phyloP scores from a whole-genome alignment of 176 grass and related monocot species.

The Tuctoria greenei region DNA sequence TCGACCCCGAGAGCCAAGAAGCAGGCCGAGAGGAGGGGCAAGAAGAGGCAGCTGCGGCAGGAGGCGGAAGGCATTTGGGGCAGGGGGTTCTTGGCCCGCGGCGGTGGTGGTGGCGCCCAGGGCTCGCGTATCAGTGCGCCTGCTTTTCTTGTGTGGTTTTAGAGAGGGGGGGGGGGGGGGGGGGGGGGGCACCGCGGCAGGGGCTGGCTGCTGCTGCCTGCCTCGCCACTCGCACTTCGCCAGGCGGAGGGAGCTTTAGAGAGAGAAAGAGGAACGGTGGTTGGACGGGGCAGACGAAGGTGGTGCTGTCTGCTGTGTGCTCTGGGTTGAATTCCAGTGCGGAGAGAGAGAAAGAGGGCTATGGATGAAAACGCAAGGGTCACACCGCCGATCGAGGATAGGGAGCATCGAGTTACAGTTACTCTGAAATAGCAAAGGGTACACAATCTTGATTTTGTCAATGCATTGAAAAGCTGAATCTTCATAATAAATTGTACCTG shows the following conservation, averaged over 20 bases:
- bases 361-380: too few species aligned
- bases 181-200: constrained; percentile 9
- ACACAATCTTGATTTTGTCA: too few species aligned
- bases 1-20: background rate
- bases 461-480: too few species aligned
- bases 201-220: background rate
- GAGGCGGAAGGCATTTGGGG: constrained; percentile 29
- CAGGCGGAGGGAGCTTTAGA: background rate
- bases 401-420: too few species aligned
- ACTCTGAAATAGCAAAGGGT: too few species aligned
- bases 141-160: constrained; percentile 34
- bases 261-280: background rate
- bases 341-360: too few species aligned
- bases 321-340: background rate
- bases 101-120: constrained; percentile 15
- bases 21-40: constrained; percentile 8
- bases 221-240: constrained; percentile 7
- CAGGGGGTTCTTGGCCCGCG: constrained; percentile 11
- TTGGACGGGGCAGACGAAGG: constrained; percentile 5
- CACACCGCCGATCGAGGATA: too few species aligned
- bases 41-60: constrained; percentile 1
- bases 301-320: constrained; percentile 10
- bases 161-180: background rate
- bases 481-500: too few species aligned
- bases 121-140: background rate